phyloP scores from a whole-genome alignment of 352 stramenopile genomes.

The Pythium scleroteichum region DNA sequence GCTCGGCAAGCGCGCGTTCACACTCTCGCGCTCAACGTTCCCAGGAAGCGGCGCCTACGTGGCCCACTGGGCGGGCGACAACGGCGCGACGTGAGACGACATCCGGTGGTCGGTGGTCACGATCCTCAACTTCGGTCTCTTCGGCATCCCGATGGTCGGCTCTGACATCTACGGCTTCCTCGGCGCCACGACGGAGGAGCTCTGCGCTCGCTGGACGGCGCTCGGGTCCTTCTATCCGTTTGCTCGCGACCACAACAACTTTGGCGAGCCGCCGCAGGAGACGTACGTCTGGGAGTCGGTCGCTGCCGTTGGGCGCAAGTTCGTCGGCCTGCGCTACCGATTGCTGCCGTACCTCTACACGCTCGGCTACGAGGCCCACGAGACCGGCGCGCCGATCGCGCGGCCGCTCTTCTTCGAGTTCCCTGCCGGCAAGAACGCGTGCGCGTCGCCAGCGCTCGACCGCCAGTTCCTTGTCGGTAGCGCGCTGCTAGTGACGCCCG shows the following conservation, averaged over 20 bases:
- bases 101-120: constrained; percentile 63
- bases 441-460: constrained; percentile 20
- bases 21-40: constrained; percentile 75
- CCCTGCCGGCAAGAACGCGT: constrained; percentile 35
- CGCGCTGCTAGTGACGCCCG: constrained; percentile 46
- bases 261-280: constrained; percentile 49
- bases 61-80: constrained; percentile 83
- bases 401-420: constrained; percentile 70
- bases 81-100: constrained; percentile 77
- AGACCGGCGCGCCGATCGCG: constrained; percentile 45
- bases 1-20: constrained; percentile 58
- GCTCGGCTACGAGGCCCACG: constrained; percentile 59
- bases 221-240: constrained; percentile 81
- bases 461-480: constrained; percentile 58
- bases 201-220: constrained; percentile 80
- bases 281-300: constrained; percentile 67
- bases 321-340: constrained; percentile 72
- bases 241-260: constrained; percentile 80
- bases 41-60: constrained; percentile 55
- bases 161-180: constrained; percentile 79
- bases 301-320: constrained; percentile 47
- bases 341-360: constrained; percentile 83
- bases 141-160: constrained; percentile 81
- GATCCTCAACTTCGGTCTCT: constrained; percentile 75
- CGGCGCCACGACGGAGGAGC: constrained; percentile 57